These are phyloP conservation scores for Rhizoclosmatium globosum DNA, from an alignment of 192 early-diverging fungal species.

Conservation along the genomic window DNA sequence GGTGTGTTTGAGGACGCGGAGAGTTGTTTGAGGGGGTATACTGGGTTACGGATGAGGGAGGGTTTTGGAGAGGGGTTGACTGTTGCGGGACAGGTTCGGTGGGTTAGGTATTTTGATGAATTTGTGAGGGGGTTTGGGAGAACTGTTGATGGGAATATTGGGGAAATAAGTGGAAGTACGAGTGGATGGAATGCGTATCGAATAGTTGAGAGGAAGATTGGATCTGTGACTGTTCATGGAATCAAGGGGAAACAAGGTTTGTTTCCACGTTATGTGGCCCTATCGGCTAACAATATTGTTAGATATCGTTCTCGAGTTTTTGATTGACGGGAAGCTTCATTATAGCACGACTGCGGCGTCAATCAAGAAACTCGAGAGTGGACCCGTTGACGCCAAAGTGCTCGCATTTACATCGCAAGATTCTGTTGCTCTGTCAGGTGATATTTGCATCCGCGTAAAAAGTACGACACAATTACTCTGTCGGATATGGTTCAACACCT, in stretches of 20 bases:
- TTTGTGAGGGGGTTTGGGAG: slow-evolving; percentile 18
- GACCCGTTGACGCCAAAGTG: no score
- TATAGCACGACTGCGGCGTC: no score
- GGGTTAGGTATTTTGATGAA: slow-evolving; percentile 59
- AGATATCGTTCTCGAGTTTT: no score
- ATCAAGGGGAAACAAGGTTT: no score
- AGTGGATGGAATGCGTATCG: no score
- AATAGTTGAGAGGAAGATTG: no score
- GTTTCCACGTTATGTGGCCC: no score
- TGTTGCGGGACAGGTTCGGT: slow-evolving; percentile 65
- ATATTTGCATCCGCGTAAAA: neutral
- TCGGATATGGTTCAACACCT: slow-evolving; percentile 9
- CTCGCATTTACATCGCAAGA: no score
- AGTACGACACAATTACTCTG: neutral
- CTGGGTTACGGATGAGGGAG: slow-evolving; percentile 51
- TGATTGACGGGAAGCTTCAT: no score
- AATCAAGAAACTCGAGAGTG: no score
- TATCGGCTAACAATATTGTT: no score
- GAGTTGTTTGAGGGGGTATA: slow-evolving; percentile 59
- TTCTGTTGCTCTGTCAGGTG: neutral
- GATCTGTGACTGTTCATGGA: no score
- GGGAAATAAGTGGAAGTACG: neutral
- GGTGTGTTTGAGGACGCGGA: slow-evolving; percentile 38
- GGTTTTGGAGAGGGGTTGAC: slow-evolving; percentile 65
- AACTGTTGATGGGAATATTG: neutral